Percentiles rank a stretch among this genome's conserved stretches.
Evolutionary conservation across 768 basidiomycete genomes (phyloP).

Genomic region (Termitomyces eurrhizus): DNA sequence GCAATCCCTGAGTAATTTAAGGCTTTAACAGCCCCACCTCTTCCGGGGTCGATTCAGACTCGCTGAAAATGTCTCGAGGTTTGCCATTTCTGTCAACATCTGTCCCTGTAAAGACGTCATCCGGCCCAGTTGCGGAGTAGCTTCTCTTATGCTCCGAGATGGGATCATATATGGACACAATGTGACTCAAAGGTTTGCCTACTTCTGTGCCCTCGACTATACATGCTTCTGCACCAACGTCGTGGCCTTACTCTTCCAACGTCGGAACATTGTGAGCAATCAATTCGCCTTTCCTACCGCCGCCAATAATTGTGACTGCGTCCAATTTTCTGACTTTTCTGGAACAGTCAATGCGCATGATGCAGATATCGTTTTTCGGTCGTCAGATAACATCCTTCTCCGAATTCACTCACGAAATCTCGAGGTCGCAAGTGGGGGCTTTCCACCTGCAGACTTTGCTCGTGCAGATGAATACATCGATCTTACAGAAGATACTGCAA

Average conservation of each 20-base stretch:
- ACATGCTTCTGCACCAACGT: not conserved
- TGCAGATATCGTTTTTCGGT: conserved; percentile 14
- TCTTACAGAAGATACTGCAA: conserved; percentile 12
- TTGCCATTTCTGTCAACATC: not conserved
- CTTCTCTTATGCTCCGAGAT: not conserved
- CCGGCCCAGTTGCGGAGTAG: not conserved
- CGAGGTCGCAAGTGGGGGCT: conserved; percentile 10
- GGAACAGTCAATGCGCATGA: conserved; percentile 10
- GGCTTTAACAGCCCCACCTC: not conserved
- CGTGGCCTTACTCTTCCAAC: not conserved
- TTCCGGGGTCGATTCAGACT: not conserved
- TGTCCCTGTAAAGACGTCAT: not conserved
- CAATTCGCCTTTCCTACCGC: not conserved
- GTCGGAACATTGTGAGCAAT: not conserved
- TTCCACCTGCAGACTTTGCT: conserved; percentile 10
- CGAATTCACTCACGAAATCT: conserved; percentile 16
- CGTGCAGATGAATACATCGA: conserved; percentile 6
- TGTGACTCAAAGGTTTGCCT: not conserved
- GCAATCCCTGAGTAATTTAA: not conserved
- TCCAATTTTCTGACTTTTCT: not conserved
- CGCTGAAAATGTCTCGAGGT: not conserved
- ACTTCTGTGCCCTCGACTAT: too few species aligned
- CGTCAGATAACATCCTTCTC: conserved; percentile 11
- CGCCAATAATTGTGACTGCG: not conserved
- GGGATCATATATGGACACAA: not conserved